Base-by-base conservation (phyloP, 2,329 filamentous ascomycete genomes). In the Beauveria medogensis region DNA sequence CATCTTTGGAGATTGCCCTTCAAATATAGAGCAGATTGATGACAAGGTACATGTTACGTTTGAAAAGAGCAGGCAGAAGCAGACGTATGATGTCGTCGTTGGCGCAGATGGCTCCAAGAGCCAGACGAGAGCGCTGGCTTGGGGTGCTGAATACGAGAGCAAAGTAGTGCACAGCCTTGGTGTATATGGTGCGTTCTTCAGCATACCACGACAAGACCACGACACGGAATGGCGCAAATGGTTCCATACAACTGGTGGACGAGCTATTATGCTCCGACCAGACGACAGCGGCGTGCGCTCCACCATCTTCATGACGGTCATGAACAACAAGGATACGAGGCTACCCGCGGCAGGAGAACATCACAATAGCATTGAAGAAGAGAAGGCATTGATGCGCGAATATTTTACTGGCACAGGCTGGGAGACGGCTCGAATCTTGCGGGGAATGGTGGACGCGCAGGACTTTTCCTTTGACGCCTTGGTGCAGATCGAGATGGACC, bases 101-200 rank as follows among this genome's bases (percentile, higher is more conserved):
- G 82, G 78, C 12, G 81, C 82, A 3, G 82, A 86, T 65, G 83
- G 83, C 0, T 76, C 79, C 40, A 73, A 75, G 9, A 83, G 80
- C 3, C 73, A 73, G 34, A 77, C 79, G n/a, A 73, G 80, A 9
- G 72, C 69, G n/a, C 67, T 71, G 46, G 69, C 76, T 5, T 67
- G 73, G 64, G 70, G 71, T 10, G 61, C 65, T 9, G 66, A 67
- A 4, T 66, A 65, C 8, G 67, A 69, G 20, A 61, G 68, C 2
- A 64, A 66, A 3, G 56, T 65, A 8, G 69, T 74, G 37, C 69
- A 69, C 22, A 64, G 64, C 20, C 64, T 74, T 16, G 68, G 68
- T 14, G 54, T 73, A 50, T 77, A 73, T 57, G 64, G 66, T 4
- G 74, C 71, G 2, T 79, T 73, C 66, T 80, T 74, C 67, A 76